These are phyloP conservation scores for Oidiodendron maius DNA, from an alignment of 495 filamentous ascomycete genomes.

Conservation along the genomic window DNA sequence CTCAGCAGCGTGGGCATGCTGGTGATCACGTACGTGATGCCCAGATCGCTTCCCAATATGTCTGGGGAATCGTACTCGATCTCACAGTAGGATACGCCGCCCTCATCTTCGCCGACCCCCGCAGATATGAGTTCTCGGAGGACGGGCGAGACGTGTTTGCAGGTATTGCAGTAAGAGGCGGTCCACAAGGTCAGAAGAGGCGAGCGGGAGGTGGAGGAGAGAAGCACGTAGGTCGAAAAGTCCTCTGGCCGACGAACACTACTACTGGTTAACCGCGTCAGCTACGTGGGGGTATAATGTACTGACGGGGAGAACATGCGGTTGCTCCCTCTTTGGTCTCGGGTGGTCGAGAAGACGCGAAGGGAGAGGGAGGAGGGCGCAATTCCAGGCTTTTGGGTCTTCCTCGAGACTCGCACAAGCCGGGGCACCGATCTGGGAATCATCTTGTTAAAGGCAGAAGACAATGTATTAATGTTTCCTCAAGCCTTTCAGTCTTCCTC, in stretches of 20 bases:
- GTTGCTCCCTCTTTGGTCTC: slow-evolving; percentile 27
- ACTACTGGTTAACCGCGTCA: neutral
- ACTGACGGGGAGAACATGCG: slow-evolving; percentile 42
- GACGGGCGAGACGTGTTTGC: slow-evolving; percentile 47
- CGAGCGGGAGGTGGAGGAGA: slow-evolving; percentile 49
- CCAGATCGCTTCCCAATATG: slow-evolving; percentile 46
- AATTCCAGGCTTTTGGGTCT: neutral
- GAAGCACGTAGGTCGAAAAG: slow-evolving; percentile 52
- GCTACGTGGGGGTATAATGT: no score
- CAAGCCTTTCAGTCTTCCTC: no score
- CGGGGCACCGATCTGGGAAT: slow-evolving; percentile 9
- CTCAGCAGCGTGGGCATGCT: slow-evolving; percentile 61
- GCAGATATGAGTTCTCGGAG: slow-evolving; percentile 46
- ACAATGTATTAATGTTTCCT: no score
- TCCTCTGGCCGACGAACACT: slow-evolving; percentile 55
- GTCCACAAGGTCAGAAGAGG: slow-evolving; percentile 68
- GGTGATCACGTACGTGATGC: slow-evolving; percentile 54
- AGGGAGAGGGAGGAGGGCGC: neutral
- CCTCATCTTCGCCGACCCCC: slow-evolving; percentile 51
- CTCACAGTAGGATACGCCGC: slow-evolving; percentile 53
- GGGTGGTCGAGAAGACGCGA: slow-evolving; percentile 14
- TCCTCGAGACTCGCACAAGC: slow-evolving; percentile 5
- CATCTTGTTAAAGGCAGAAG: slow-evolving; percentile 14
- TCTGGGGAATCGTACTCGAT: slow-evolving; percentile 59
- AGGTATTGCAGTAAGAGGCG: slow-evolving; percentile 57